Base-by-base conservation (phyloP, 306 rosid species). In the Cucurbita maxima region DNA sequence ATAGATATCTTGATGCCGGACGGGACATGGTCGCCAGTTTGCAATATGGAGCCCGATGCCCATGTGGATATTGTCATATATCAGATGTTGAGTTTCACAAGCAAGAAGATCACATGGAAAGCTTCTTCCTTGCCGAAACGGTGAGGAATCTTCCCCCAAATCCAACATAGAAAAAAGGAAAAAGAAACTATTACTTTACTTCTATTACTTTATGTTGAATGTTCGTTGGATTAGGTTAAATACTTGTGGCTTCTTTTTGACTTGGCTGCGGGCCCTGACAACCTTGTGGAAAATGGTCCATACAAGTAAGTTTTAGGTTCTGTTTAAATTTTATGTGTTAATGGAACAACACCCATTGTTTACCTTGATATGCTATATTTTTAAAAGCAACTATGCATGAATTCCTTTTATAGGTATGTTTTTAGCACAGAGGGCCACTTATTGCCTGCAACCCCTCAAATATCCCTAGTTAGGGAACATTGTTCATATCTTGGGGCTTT, bases 171-270 rank as follows among this genome's bases (percentile, higher is more conserved):
- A 9, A n/a, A 40, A 10, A 9, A 63, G 4, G 12, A 38, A 44
- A 18, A 19, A 16, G 30, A 44, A 38, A 66, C 50, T 38, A 38
- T 66, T 22, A 34, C 38, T 45, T 67, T 66, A 51, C 43, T 50
- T 50, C 71, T 68, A 62, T 51, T 22, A 30, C 59, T 11, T 51
- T 71, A 34, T 50, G 59, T 53, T 70, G 44, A 30, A 47, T 14
- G 20, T 37, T 48, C 51, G 74, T 48, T 50, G 45, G 72, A 73
- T 82, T 74, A 94, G 98, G 90, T 94, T 68, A 94, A 94, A 82
- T 94, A 94, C 81, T 80, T 94, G 81, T 94, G 98, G 98, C 98
- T 94, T 77, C 98, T 94, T 72, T 94, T 94, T 76, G 98, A 94
- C 85, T 81, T 94, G 82, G 98, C 98, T 15, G 95, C 75, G 69